Conservation (phyloP, 106 monocot species). For the Acorus calamus region DNA sequence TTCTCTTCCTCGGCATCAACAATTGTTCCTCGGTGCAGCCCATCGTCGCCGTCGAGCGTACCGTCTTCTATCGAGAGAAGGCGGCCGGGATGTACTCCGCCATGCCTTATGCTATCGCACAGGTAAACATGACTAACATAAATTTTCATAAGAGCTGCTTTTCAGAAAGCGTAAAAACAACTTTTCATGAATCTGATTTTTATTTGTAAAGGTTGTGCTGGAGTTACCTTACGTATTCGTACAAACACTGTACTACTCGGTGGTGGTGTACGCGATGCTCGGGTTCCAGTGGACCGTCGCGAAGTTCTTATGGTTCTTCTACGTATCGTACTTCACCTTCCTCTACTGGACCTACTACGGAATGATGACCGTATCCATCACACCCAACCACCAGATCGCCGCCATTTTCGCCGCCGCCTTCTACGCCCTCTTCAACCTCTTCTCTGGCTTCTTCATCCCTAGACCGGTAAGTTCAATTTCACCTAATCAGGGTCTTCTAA, state of each 20-base stretch:
- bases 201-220: slow-evolving; percentile 30
- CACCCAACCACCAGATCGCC: slow-evolving; percentile 50
- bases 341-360: slow-evolving; percentile 68
- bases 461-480: slow-evolving; percentile 31
- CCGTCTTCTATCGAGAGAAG: slow-evolving; percentile 61
- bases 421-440: slow-evolving; percentile 54
- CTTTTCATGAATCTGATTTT: no score
- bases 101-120: slow-evolving; percentile 59
- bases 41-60: slow-evolving; percentile 40
- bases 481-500: neutral
- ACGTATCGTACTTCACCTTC: slow-evolving; percentile 34
- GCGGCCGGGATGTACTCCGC: slow-evolving; percentile 87
- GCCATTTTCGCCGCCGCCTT: slow-evolving; percentile 26
- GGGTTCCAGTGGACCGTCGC: slow-evolving; percentile 43
- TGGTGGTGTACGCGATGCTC: slow-evolving; percentile 49
- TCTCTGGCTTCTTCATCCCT: slow-evolving; percentile 70
- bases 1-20: slow-evolving; percentile 45
- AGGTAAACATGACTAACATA: no score
- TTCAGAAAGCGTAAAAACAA: no score
- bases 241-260: slow-evolving; percentile 25
- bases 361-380: slow-evolving; percentile 53
- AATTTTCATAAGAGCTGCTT: no score
- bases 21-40: slow-evolving; percentile 55
- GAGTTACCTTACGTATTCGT: slow-evolving; percentile 57
- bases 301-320: slow-evolving; percentile 65